Evolutionary conservation across 2,329 filamentous ascomycete genomes (phyloP).

Genomic region (Bipolaris oryzae): DNA sequence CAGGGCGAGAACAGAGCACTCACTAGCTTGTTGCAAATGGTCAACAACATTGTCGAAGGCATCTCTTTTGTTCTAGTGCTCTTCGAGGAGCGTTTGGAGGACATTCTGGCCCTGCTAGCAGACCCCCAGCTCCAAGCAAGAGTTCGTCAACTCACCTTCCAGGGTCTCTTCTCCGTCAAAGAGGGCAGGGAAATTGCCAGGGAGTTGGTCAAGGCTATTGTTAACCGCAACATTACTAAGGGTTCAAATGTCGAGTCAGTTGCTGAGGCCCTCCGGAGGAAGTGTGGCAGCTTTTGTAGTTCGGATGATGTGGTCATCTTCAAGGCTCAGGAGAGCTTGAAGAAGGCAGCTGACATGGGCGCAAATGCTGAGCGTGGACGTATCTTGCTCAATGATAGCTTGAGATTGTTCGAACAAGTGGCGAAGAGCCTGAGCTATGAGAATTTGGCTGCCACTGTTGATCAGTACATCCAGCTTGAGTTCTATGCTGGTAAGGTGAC

Average conservation of each 20-base stretch:
- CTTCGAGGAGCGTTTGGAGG: conserved; percentile 89
- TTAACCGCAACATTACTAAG: conserved; percentile 95
- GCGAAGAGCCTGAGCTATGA: conserved; percentile 80
- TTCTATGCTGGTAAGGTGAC: conserved; percentile 75
- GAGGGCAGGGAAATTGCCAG: conserved; percentile 89
- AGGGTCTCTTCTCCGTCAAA: conserved; percentile 79
- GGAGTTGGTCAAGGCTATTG: conserved; percentile 93
- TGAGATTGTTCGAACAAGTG: conserved; percentile 87
- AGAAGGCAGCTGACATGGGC: conserved; percentile 81
- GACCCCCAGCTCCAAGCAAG: conserved; percentile 68
- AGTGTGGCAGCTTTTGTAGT: conserved; percentile 97
- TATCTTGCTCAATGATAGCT: conserved; percentile 82
- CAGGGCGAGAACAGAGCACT: conserved; percentile 95
- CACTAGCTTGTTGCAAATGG: conserved; percentile 81
- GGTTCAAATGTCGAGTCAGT: conserved; percentile 98
- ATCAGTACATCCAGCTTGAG: conserved; percentile 78
- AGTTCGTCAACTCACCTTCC: conserved; percentile 80
- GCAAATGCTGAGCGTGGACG: conserved; percentile 77
- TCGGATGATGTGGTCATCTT: conserved; percentile 97
- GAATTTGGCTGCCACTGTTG: conserved; percentile 77
- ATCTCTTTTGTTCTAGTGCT: conserved; percentile 95
- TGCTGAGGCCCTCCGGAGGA: conserved; percentile 86
- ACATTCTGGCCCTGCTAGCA: conserved; percentile 80
- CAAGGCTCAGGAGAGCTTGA: conserved; percentile 94
- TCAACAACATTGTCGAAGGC: conserved; percentile 90